Conservation (phyloP, 2,329 filamentous ascomycete genomes). For the Cladosporium sp. region DNA sequence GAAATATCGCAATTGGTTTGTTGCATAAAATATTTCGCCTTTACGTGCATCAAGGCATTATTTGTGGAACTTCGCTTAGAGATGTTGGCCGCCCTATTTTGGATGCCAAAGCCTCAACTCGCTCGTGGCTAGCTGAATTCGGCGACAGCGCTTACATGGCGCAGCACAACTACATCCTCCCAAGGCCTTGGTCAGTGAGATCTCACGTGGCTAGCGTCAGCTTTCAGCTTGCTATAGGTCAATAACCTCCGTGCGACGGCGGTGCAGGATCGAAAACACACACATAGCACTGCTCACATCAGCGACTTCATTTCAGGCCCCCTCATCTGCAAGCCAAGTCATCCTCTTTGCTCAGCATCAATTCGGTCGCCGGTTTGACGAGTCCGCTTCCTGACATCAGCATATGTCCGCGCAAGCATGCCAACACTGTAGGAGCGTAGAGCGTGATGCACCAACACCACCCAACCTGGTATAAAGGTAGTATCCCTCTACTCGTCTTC, state of each 20-base stretch:
- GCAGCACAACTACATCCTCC: slow-evolving; percentile 8
- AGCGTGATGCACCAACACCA: background rate
- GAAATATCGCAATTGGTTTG: background rate
- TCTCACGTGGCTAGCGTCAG: slow-evolving; percentile 10
- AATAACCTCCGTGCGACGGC: background rate
- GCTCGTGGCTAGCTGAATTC: slow-evolving; percentile 9
- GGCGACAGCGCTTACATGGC: slow-evolving; percentile 17
- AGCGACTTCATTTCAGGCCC: slow-evolving; percentile 5
- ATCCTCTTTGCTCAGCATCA: slow-evolving; percentile 4
- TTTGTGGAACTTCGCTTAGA: background rate
- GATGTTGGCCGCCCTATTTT: slow-evolving; percentile 15
- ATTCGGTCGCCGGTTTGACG: background rate
- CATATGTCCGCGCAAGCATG: slow-evolving; percentile 3
- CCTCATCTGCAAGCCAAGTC: slow-evolving; percentile 8
- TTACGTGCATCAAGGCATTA: background rate
- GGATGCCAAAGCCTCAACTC: slow-evolving; percentile 13
- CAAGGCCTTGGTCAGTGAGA: background rate
- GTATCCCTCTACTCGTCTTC: background rate
- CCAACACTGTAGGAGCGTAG: background rate
- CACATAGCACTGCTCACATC: slow-evolving; percentile 15
- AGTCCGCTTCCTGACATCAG: slow-evolving; percentile 12
- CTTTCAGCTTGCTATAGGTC: slow-evolving; percentile 2
- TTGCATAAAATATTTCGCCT: background rate
- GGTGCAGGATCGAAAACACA: background rate
- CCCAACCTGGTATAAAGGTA: slow-evolving; percentile 29